Base-by-base conservation (phyloP, 305 asterid genomes). In the Rubia tinctorum region DNA sequence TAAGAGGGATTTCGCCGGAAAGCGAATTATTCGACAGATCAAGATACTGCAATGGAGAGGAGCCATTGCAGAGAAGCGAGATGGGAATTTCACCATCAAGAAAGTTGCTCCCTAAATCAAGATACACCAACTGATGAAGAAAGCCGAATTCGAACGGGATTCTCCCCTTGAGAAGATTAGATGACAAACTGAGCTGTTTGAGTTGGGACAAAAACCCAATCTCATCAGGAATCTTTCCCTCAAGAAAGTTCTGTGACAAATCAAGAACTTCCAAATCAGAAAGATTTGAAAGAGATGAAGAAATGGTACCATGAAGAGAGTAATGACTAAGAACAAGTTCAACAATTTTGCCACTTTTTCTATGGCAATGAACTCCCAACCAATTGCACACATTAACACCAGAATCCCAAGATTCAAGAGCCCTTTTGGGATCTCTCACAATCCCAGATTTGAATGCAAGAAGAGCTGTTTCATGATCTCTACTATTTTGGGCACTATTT, bases 1-100 rank as follows among this genome's bases (percentile, higher is more conserved):
- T 39, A 30, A 86, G 71, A 20, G 96, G 96, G 75, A 93, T 87
- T 74, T 76, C 75, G 2, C 98, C 98, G 22, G 71, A 72, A 1
- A 93, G 84, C 3, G 97, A 84, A 71, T 93, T 93, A 87, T 91
- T 91, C 61, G 98, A 91, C 20, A 93, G 82, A 81, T 93, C 98
- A 25, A 93, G 61, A 70, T 91, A 91, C 14, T 86, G 83, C 55
- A 93, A 77, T n/a, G 82, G 60, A 11, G 81, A 79, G 1, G 96
- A 84, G 39, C 84, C 84, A 73, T 87, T 89, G 83, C 92, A 90
- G 42, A 91, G 82, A 77, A 91, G 83, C 0, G 89, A 79, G 14
- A 15, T 3, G 34, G 97, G 98, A 43, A 93, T 89, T 47, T 84
- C 87, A 5, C 98, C 93, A 13, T 17, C 67, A 45, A 93, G 85